Conservation (phyloP, 2,329 filamentous ascomycete species). For the Xylariomycetidae sp. region DNA sequence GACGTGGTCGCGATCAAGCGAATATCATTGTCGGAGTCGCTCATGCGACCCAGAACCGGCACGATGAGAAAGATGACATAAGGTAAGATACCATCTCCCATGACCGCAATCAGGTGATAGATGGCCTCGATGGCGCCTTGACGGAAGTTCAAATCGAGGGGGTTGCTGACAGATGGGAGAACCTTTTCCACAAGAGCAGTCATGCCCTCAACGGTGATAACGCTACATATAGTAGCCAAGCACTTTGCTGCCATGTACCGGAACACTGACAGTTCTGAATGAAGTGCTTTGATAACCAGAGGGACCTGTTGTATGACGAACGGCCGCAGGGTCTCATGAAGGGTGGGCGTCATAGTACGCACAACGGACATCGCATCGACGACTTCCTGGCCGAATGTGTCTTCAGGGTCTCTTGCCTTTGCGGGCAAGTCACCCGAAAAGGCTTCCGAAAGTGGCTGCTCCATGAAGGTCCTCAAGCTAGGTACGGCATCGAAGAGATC, state of each 20-base stretch:
- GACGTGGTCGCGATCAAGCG: conserved; percentile 92
- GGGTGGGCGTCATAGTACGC: conserved; percentile 86
- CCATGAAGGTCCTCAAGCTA: conserved; percentile 75
- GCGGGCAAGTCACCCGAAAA: conserved; percentile 69
- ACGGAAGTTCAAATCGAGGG: conserved; percentile 78
- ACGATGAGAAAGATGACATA: conserved; percentile 99
- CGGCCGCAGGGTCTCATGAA: conserved; percentile 67
- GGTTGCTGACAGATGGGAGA: conserved; percentile 85
- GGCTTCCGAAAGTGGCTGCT: conserved; percentile 69
- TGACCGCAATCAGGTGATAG: conserved; percentile 95
- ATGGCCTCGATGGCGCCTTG: conserved; percentile 94
- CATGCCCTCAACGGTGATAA: conserved; percentile 93
- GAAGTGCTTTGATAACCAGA: conserved; percentile 79
- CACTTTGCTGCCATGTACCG: conserved; percentile 97
- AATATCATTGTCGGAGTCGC: conserved; percentile 94
- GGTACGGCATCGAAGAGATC: conserved; percentile 79
- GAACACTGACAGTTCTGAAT: conserved; percentile 85
- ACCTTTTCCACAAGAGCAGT: conserved; percentile 93
- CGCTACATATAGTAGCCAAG: conserved; percentile 93
- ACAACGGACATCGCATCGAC: conserved; percentile 92
- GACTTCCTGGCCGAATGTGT: conserved; percentile 80
- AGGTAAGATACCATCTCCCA: conserved; percentile 92
- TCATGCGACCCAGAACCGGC: conserved; percentile 94
- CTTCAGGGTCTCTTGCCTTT: conserved; percentile 68
- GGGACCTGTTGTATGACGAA: conserved; percentile 84